These are phyloP conservation scores for Pythium dissimile DNA, from an alignment of 352 stramenopile species.

Conservation along the genomic window DNA sequence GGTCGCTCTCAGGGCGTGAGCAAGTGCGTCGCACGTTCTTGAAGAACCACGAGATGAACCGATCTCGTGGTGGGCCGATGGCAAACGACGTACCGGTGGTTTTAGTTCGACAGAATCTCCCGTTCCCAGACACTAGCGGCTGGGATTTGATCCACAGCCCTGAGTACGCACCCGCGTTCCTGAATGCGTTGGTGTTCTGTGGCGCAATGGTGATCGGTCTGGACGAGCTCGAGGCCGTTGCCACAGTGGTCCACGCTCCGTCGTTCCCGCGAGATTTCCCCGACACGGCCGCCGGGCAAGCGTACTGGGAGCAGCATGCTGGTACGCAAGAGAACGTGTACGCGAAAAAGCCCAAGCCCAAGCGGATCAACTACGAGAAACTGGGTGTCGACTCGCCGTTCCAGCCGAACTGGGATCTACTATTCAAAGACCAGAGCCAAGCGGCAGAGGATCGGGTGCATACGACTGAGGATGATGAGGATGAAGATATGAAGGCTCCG, in stretches of 20 bases:
- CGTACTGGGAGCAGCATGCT: conserved; percentile 49
- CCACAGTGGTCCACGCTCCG: conserved; percentile 40
- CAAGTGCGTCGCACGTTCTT: conserved; percentile 30
- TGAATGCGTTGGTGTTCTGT: conserved; percentile 64
- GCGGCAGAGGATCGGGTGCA: no score
- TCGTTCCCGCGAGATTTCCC: conserved; percentile 82
- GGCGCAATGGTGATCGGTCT: conserved; percentile 69
- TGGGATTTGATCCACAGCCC: conserved; percentile 66
- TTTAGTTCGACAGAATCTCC: conserved; percentile 29
- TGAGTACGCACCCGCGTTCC: conserved; percentile 34
- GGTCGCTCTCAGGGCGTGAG: conserved; percentile 47
- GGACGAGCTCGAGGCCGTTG: conserved; percentile 61
- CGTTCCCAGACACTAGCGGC: conserved; percentile 49
- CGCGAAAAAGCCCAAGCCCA: conserved; percentile 59
- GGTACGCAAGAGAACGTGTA: conserved; percentile 22
- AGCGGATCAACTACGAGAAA: conserved; percentile 66
- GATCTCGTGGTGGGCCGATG: conserved; percentile 6
- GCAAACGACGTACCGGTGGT: conserved; percentile 35
- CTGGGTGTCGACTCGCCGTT: conserved; percentile 53
- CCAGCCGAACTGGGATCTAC: conserved; percentile 47
- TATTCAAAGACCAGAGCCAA: conserved; percentile 30
- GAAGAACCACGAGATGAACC: conserved; percentile 65
- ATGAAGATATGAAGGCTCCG: conserved; percentile 8
- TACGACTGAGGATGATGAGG: conserved; percentile 1
- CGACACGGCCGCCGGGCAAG: conserved; percentile 48